Conservation (phyloP, 306 rosid species). For the Chamaecrista fasciculata region DNA sequence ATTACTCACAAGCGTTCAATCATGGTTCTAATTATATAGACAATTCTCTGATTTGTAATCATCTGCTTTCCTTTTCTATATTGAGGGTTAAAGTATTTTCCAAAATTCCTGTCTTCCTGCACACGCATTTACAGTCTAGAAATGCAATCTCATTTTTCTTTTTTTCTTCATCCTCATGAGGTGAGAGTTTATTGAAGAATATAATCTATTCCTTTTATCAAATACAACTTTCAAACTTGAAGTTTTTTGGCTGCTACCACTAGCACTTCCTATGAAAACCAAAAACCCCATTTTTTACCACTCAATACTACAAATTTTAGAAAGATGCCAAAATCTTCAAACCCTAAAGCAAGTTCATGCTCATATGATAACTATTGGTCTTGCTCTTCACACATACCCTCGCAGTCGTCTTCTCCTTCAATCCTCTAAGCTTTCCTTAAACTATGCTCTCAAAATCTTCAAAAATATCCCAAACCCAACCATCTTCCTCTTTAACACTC, state of each 20-base stretch:
- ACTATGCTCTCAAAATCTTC: constrained; percentile 39
- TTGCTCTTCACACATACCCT: constrained; percentile 37
- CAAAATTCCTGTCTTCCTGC: no score
- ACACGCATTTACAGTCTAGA: no score
- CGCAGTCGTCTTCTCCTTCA: constrained; percentile 38
- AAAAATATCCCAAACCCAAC: constrained; percentile 35
- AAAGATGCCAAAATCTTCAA: constrained; percentile 26
- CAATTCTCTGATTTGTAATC: no score
- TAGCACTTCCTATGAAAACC: constrained; percentile 17
- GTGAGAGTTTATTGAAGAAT: neutral
- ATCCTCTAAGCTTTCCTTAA: constrained; percentile 28
- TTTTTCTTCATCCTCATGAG: neutral
- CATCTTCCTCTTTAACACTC: constrained; percentile 46
- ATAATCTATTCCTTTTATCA: neutral
- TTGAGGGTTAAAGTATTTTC: no score
- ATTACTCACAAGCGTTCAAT: no score
- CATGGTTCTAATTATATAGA: no score
- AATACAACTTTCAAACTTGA: neutral
- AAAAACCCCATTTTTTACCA: constrained; percentile 25
- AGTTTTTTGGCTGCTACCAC: neutral
- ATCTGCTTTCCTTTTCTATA: no score
- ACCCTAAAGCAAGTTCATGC: constrained; percentile 44
- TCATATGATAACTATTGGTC: constrained; percentile 35
- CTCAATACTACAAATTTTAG: constrained; percentile 32
- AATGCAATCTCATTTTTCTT: neutral